Conservation (phyloP, 176 grass and related monocot species). For the Zoysia japonica region DNA sequence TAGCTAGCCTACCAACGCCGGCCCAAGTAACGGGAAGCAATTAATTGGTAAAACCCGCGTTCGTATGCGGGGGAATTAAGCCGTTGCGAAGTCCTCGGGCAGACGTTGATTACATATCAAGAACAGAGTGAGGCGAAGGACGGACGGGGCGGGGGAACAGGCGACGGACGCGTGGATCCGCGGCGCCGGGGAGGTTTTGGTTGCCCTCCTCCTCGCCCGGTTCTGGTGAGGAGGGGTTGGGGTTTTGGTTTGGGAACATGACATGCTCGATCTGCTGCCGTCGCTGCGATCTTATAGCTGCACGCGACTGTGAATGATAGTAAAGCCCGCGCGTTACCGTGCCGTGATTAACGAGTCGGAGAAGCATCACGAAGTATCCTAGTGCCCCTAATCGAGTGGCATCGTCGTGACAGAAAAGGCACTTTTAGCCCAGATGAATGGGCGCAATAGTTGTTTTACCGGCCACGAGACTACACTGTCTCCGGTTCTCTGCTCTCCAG, state of each 20-base stretch:
- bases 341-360: neutral
- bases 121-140: neutral
- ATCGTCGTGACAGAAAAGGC: neutral
- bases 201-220: neutral
- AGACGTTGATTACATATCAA: neutral
- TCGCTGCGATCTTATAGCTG: neutral
- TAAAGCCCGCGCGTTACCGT: neutral
- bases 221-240: constrained; percentile 49
- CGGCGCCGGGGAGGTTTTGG: neutral
- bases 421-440: neutral
- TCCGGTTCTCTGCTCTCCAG: neutral
- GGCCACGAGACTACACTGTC: neutral
- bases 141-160: neutral
- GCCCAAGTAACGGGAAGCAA: too few relatives aligned
- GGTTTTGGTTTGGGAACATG: constrained; percentile 37
- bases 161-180: constrained; percentile 2
- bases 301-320: constrained; percentile 9
- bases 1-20: too few relatives aligned
- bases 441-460: constrained; percentile 12
- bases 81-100: neutral
- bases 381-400: constrained; percentile 13
- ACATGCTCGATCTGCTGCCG: neutral
- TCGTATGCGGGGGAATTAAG: neutral
- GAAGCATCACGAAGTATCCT: neutral
- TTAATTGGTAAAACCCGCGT: neutral